phyloP scores from a whole-genome alignment of 352 stramenopile species.

The Globisporangium solare region DNA sequence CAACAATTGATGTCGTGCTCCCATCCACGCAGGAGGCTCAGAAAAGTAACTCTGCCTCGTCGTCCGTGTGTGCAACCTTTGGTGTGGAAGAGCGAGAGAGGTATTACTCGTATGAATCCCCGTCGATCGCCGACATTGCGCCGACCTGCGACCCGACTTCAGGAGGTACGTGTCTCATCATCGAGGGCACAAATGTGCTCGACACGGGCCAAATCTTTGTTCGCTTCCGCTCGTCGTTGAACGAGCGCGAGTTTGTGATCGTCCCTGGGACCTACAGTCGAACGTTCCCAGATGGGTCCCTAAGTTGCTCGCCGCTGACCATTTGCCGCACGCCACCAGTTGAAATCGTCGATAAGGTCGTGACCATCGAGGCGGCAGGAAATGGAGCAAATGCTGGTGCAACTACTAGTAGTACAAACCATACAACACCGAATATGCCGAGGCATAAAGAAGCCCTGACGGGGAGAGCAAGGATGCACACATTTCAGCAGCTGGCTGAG shows the following conservation, averaged over 20 bases:
- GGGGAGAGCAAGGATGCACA: slow-evolving; percentile 40
- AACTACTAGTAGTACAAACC: neutral
- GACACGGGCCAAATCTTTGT: slow-evolving; percentile 77
- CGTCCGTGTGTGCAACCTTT: slow-evolving; percentile 22
- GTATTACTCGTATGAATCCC: slow-evolving; percentile 72
- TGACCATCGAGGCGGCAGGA: slow-evolving; percentile 9
- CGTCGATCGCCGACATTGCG: slow-evolving; percentile 48
- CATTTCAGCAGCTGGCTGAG: slow-evolving; percentile 54
- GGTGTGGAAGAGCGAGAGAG: slow-evolving; percentile 41
- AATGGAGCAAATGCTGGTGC: neutral
- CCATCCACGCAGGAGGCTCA: slow-evolving; percentile 15
- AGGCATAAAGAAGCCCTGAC: slow-evolving; percentile 24
- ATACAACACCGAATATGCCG: slow-evolving; percentile 6
- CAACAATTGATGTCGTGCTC: slow-evolving; percentile 42
- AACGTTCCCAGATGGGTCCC: slow-evolving; percentile 47
- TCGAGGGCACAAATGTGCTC: slow-evolving; percentile 55
- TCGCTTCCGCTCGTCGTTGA: slow-evolving; percentile 53
- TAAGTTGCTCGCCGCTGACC: slow-evolving; percentile 46
- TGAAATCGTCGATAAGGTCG: slow-evolving; percentile 46
- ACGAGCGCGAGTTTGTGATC: slow-evolving; percentile 60
- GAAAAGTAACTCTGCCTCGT: slow-evolving; percentile 6
- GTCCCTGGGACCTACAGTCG: slow-evolving; percentile 52
- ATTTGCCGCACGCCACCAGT: slow-evolving; percentile 52
- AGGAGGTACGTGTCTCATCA: slow-evolving; percentile 50
- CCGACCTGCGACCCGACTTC: slow-evolving; percentile 55